Evolutionary conservation across 495 filamentous ascomycete species (phyloP), one percentile per base, ranked within the genome.

Genomic region (Trichoderma asperelloides): DNA sequence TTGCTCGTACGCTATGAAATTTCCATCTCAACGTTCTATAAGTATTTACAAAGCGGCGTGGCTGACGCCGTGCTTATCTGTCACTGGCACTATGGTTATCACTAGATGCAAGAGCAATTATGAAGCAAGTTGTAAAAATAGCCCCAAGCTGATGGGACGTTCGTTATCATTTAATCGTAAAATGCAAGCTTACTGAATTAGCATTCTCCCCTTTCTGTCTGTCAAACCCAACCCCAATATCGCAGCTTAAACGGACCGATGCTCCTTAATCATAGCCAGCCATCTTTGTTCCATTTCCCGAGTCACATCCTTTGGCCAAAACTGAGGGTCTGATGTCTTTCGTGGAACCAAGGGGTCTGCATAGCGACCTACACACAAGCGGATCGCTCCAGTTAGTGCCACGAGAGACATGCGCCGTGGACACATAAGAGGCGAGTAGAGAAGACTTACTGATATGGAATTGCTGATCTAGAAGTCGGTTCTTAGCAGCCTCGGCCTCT

Each of bases 401-500:
- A 63, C 4, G 45, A 45, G 11, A 18, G 0, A 45, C 41, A 18
- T 45, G 41, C 2, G 18, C 3, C 2, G 13, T 28, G 30, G 47
- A 63, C 21, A 9, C 65, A 55, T 47, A 27, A 62, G 3, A 39
- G 18, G 16, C 30, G 43, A 21, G 23, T 62, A 64, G 51, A 30
- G 15, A 13, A 18, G 18, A 62, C 79, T 72, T 63, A 82, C 80
- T 70, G 12, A 74, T 72, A 30, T 74, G 77, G 65, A 82, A 83
- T 39, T 73, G 74, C 62, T 73, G 74, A 69, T 81, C 78, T 2
- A 70, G 64, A 16, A 81, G 73, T 16, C 74, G 70, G 16, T 67
- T 49, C 62, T 75, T 78, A 23, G 69, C 65, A 16, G 51, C 30
- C 33, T 79, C 76, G 66, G 82, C 86, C 57, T 92, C 90, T 23